phyloP scores from a whole-genome alignment of 2,329 filamentous ascomycete species.

The Alternaria incomplexa region DNA sequence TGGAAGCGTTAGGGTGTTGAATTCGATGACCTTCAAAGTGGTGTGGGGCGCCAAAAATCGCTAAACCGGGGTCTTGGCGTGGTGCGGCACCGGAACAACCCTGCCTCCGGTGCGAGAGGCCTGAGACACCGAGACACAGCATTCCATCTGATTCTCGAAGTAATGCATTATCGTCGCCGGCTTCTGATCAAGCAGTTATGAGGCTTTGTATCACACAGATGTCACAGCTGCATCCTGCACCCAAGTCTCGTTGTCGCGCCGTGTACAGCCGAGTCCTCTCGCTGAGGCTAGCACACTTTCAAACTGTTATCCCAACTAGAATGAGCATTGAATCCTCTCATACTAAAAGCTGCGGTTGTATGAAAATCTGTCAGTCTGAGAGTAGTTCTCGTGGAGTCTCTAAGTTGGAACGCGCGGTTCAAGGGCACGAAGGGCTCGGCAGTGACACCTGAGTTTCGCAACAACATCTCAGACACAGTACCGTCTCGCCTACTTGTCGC shows the following conservation, averaged over 20 bases:
- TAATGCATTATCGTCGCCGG: not conserved
- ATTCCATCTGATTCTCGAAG: not conserved
- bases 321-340: not conserved
- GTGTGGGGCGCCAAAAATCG: conserved; percentile 10
- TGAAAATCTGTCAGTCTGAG: not conserved
- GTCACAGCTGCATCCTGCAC: not conserved
- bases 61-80: conserved; percentile 8
- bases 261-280: not conserved
- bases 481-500: not conserved
- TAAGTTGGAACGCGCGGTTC: not conserved
- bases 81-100: conserved; percentile 13
- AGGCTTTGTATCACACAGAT: not conserved
- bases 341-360: not conserved
- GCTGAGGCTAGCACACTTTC: not conserved
- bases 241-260: not conserved
- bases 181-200: not conserved
- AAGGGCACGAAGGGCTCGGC: not conserved
- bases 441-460: not conserved
- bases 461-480: not conserved
- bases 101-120: conserved; percentile 1
- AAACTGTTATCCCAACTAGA: not conserved
- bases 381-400: not conserved
- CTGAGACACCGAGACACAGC: not conserved
- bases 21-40: conserved; percentile 4
- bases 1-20: conserved; percentile 23